Conservation (phyloP, 2,329 filamentous ascomycete species). For the Chaetomium globosum region DNA sequence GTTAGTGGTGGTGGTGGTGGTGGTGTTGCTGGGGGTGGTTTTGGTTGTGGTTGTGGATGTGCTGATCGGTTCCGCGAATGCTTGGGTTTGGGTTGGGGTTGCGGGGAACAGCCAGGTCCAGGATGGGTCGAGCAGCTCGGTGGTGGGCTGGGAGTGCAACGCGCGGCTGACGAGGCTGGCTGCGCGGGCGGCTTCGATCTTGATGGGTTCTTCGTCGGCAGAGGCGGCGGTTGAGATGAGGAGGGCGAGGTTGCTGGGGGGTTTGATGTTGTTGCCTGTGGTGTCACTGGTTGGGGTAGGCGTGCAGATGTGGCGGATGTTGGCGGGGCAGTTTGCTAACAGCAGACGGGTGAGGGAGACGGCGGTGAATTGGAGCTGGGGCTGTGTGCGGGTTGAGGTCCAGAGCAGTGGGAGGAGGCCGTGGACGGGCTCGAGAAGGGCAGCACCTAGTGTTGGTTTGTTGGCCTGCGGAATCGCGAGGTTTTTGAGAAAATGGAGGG, state of each 20-base stretch:
- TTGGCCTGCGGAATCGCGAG: conserved; percentile 61
- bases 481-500: conserved; percentile 65
- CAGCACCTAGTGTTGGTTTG: conserved; percentile 53
- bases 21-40: conserved; percentile 29
- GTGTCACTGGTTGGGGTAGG: conserved; percentile 39
- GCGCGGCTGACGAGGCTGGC: conserved; percentile 57
- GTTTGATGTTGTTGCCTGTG: conserved; percentile 26
- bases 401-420: conserved; percentile 57
- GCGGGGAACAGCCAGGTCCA: conserved; percentile 38
- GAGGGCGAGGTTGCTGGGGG: conserved; percentile 44
- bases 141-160: conserved; percentile 48
- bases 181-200: conserved; percentile 61
- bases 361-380: conserved; percentile 63
- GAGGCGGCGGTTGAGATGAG: conserved; percentile 47
- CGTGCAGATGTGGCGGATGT: conserved; percentile 54
- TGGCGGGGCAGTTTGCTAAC: conserved; percentile 55
- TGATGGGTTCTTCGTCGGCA: conserved; percentile 58
- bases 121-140: conserved; percentile 28
- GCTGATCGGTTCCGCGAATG: neutral
- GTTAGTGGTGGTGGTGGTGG: neutral
- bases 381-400: conserved; percentile 51
- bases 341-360: conserved; percentile 62
- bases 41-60: neutral
- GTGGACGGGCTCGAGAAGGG: conserved; percentile 47
- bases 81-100: too few relatives aligned